Percentiles rank a stretch among this genome's conserved stretches.
phyloP scores from a whole-genome alignment of 306 rosid species.

The Macrotyloma uniflorum region DNA sequence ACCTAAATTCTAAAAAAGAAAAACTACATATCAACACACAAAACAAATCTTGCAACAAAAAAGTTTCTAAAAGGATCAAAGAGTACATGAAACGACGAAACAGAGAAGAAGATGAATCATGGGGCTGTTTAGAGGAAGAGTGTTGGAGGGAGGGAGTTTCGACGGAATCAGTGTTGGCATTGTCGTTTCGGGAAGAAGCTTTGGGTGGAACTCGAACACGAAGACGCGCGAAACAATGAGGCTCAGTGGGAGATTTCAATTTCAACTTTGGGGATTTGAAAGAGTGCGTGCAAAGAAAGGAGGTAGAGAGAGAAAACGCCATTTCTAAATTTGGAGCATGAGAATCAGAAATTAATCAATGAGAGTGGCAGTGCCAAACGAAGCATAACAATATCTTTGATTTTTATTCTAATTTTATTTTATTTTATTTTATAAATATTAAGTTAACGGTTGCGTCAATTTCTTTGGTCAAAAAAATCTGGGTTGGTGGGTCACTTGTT shows the following conservation, averaged over 20 bases:
- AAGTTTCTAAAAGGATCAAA: neutral
- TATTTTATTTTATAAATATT: neutral
- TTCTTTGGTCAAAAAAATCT: conserved; percentile 26
- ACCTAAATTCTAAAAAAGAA: neutral
- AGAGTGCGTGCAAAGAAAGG: conserved; percentile 23
- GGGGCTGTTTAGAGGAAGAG: conserved; percentile 15
- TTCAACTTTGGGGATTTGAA: conserved; percentile 25
- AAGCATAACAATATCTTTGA: conserved; percentile 33
- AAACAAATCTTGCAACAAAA: neutral
- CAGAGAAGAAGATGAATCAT: conserved; percentile 11
- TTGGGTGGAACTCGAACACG: conserved; percentile 15
- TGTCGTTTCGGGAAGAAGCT: conserved; percentile 40
- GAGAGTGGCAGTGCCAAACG: neutral
- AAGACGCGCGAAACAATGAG: conserved; percentile 30
- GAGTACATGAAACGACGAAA: conserved; percentile 41
- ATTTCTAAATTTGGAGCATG: conserved; percentile 33
- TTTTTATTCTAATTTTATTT: neutral
- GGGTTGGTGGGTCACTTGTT: neutral
- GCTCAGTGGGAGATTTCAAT: conserved; percentile 20
- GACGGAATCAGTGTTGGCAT: conserved; percentile 39
- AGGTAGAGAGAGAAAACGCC: conserved; percentile 36
- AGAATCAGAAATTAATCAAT: neutral
- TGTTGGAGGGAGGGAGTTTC: conserved; percentile 12
- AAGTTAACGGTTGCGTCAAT: conserved; percentile 20
- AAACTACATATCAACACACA: neutral